phyloP scores from a whole-genome alignment of 768 basidiomycete genomes.

The Boletus rubroflammeus region DNA sequence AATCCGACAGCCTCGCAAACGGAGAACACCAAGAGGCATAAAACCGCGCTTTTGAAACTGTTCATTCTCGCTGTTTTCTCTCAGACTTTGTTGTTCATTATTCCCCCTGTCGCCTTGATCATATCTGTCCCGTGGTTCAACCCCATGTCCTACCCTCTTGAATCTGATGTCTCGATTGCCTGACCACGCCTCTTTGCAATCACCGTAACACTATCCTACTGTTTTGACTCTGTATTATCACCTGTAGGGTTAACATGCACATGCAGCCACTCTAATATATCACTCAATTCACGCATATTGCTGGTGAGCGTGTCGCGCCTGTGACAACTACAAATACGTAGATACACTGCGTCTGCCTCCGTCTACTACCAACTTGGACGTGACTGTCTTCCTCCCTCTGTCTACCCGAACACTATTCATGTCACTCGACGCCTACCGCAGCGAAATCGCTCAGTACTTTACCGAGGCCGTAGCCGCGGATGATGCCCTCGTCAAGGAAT shows the following conservation, averaged over 20 bases:
- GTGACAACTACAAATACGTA: conserved; percentile 8
- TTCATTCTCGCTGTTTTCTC: conserved; percentile 3
- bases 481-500: conserved; percentile 49
- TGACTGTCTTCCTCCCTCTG: not conserved
- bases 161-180: conserved; percentile 17
- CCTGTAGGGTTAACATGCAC: conserved; percentile 23
- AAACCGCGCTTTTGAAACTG: conserved; percentile 1
- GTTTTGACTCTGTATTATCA: conserved; percentile 30
- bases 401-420: conserved; percentile 2
- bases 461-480: conserved; percentile 34
- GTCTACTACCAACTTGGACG: not conserved
- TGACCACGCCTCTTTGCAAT: conserved; percentile 9
- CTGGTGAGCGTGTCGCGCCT: conserved; percentile 3
- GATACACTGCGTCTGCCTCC: not conserved
- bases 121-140: conserved; percentile 22
- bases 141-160: conserved; percentile 12
- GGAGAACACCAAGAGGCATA: conserved; percentile 16
- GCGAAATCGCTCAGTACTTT: conserved; percentile 25
- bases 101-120: conserved; percentile 20
- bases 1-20: conserved; percentile 4
- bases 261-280: conserved; percentile 21
- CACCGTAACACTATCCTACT: conserved; percentile 21
- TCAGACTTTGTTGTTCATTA: conserved; percentile 12
- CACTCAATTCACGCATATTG: not conserved
- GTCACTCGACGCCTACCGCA: conserved; percentile 21